phyloP scores from a whole-genome alignment of 495 filamentous ascomycete genomes.

The Penicillium pancosmium region DNA sequence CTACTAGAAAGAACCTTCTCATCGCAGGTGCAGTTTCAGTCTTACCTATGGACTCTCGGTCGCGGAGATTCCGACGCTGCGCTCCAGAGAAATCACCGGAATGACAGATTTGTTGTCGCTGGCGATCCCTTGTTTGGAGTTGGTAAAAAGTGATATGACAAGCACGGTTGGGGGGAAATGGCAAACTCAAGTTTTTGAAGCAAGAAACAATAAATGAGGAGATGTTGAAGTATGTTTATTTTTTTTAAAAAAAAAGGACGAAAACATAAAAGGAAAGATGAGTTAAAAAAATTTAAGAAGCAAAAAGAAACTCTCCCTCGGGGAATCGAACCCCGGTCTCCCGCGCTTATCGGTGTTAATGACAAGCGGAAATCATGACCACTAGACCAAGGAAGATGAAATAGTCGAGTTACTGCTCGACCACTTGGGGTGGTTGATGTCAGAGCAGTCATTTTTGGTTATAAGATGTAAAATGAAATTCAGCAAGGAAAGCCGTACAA shows the following conservation, averaged over 20 bases:
- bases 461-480: neutral
- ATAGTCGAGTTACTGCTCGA: conserved; percentile 29
- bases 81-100: no score
- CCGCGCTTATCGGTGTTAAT: conserved; percentile 35
- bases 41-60: no score
- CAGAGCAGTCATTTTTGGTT: neutral
- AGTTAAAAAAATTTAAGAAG: no score
- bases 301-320: conserved; percentile 42
- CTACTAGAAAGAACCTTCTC: no score
- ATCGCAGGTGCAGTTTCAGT: no score
- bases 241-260: neutral
- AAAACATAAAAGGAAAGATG: conserved; percentile 14
- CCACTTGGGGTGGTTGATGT: conserved; percentile 29
- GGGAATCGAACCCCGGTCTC: conserved; percentile 60
- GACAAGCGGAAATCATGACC: conserved; percentile 60
- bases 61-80: no score
- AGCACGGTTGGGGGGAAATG: no score
- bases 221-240: neutral
- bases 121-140: no score
- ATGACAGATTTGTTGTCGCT: no score
- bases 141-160: no score
- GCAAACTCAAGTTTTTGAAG: no score
- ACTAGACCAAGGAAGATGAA: conserved; percentile 45
- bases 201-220: neutral
- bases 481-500: no score